Conservation (phyloP, 139 green algal genomes). For the Tetradesmus lagerheimii region DNA sequence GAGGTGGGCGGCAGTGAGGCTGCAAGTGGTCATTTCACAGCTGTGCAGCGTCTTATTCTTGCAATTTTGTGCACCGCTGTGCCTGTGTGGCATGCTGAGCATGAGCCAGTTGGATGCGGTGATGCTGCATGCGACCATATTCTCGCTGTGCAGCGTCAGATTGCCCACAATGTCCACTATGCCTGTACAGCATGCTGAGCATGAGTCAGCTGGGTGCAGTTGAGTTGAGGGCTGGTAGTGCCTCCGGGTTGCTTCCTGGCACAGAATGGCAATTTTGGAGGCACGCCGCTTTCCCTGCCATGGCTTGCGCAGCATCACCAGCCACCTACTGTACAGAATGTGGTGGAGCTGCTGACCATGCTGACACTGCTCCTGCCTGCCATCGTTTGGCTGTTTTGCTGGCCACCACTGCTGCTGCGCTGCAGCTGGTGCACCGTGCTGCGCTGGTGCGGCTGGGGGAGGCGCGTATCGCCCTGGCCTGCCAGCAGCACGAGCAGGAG, state of each 20-base stretch:
- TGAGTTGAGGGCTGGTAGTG: too few relatives aligned
- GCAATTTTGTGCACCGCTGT: too few relatives aligned
- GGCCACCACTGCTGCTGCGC: not conserved
- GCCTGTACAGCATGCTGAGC: slow-evolving; percentile 11
- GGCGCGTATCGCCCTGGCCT: slow-evolving; percentile 23
- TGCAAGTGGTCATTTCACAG: too few relatives aligned
- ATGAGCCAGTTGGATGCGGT: slow-evolving; percentile 38
- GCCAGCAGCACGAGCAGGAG: slow-evolving; percentile 12
- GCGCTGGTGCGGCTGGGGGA: slow-evolving; percentile 7
- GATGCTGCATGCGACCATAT: not conserved
- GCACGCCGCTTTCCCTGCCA: too few relatives aligned
- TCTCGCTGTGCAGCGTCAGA: too few relatives aligned
- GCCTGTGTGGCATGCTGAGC: too few relatives aligned
- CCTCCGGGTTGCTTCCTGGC: too few relatives aligned
- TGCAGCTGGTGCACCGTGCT: slow-evolving; percentile 26
- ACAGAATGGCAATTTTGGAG: too few relatives aligned
- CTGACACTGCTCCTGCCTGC: not conserved
- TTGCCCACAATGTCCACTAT: not conserved
- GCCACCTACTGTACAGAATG: too few relatives aligned
- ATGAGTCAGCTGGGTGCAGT: slow-evolving; percentile 36
- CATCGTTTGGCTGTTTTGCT: not conserved
- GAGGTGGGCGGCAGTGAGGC: not conserved
- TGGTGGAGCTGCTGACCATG: not conserved
- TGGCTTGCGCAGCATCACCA: too few relatives aligned
- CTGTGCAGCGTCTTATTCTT: too few relatives aligned